These are phyloP conservation scores for Colletotrichum sidae DNA, from an alignment of 2,329 filamentous ascomycete genomes.

Conservation along the genomic window DNA sequence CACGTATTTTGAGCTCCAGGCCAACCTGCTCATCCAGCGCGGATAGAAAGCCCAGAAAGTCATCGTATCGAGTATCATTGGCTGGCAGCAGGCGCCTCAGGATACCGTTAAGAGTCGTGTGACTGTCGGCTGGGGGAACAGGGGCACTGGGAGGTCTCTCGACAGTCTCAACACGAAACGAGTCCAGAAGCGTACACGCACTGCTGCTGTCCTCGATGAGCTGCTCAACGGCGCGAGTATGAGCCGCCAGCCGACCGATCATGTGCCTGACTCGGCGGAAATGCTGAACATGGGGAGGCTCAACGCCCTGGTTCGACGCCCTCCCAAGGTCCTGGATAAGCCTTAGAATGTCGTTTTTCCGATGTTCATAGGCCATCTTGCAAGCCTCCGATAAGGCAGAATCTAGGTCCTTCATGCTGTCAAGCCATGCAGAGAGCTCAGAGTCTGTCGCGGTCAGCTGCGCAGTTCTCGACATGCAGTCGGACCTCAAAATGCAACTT, in stretches of 20 bases:
- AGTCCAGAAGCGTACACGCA: constrained; percentile 48
- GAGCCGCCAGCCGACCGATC: constrained; percentile 58
- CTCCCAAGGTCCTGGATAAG: constrained; percentile 8
- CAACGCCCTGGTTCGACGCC: background rate
- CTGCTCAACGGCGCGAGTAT: constrained; percentile 51
- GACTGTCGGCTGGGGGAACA: constrained; percentile 42
- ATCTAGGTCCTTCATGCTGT: no score
- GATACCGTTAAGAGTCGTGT: constrained; percentile 46
- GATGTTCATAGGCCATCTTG: background rate
- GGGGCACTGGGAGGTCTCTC: constrained; percentile 25
- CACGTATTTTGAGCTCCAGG: constrained; percentile 41
- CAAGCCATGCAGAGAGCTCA: no score
- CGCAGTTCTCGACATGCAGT: background rate
- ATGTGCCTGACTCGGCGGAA: constrained; percentile 52
- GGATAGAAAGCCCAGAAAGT: constrained; percentile 36
- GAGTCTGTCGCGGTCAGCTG: no score
- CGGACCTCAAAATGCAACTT: background rate
- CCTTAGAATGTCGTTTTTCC: constrained; percentile 29
- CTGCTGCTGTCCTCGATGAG: constrained; percentile 49
- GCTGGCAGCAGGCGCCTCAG: constrained; percentile 46
- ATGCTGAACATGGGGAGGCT: background rate
- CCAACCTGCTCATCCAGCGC: constrained; percentile 44
- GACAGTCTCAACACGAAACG: constrained; percentile 43
- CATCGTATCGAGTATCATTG: constrained; percentile 25
- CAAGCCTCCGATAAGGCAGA: no score